phyloP scores from a whole-genome alignment of 2,329 filamentous ascomycete species.

The Trichophyton equinum region DNA sequence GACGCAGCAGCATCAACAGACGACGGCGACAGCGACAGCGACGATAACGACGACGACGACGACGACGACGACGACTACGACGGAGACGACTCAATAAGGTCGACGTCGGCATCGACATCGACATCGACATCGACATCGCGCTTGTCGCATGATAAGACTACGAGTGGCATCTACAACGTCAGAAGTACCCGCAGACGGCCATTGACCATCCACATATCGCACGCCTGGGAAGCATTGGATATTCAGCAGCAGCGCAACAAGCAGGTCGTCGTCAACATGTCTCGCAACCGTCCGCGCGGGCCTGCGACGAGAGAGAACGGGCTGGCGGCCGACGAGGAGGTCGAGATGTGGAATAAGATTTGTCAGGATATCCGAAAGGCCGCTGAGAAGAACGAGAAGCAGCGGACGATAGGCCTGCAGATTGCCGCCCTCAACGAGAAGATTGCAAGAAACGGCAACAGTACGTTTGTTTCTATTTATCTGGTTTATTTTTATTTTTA shows the following conservation, averaged over 20 bases:
- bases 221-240: conserved; percentile 20
- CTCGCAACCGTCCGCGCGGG: conserved; percentile 31
- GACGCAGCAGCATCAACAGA: background rate
- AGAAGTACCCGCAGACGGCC: conserved; percentile 7
- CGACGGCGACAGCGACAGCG: background rate
- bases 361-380: conserved; percentile 32
- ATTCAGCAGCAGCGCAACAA: conserved; percentile 6
- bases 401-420: conserved; percentile 28
- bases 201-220: background rate
- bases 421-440: conserved; percentile 33
- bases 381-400: conserved; percentile 34
- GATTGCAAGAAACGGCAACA: conserved; percentile 30
- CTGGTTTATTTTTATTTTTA: background rate
- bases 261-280: conserved; percentile 21
- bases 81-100: too few species aligned
- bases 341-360: conserved; percentile 35
- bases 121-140: too few species aligned
- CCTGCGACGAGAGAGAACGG: conserved; percentile 31
- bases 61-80: too few species aligned
- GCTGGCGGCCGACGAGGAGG: conserved; percentile 33
- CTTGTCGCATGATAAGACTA: background rate
- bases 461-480: conserved; percentile 22
- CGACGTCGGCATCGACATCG: too few species aligned
- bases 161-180: background rate
- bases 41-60: too few species aligned